phyloP scores from a whole-genome alignment of 1,284 basidiomycete species.

The Austropuccinia psidii region DNA sequence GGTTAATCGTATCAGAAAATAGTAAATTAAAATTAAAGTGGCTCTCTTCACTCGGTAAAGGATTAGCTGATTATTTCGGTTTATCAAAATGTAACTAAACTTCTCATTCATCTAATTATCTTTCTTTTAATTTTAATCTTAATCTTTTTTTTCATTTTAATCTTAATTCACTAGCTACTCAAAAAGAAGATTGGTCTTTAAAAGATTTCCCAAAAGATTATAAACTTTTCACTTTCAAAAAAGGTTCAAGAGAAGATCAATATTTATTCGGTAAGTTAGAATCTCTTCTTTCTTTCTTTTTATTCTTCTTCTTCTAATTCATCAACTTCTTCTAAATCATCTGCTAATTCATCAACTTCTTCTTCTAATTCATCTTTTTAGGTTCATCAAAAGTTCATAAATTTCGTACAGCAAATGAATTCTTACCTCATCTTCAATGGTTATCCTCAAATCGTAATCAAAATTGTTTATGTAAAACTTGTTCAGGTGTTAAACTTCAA shows the following conservation, averaged over 20 bases:
- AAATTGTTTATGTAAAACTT: slow-evolving; percentile 70
- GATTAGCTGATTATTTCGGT: slow-evolving; percentile 2
- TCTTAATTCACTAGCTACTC: slow-evolving; percentile 10
- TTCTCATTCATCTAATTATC: neutral
- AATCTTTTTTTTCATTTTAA: neutral
- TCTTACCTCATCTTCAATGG: slow-evolving; percentile 71
- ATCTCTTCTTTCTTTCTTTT: neutral
- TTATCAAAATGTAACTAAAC: slow-evolving; percentile 29
- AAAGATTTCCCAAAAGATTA: slow-evolving; percentile 27
- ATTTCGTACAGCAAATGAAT: slow-evolving; percentile 70
- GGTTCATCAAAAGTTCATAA: slow-evolving; percentile 52
- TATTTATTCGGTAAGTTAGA: slow-evolving; percentile 18
- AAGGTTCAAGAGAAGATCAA: slow-evolving; percentile 28
- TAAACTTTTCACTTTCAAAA: slow-evolving; percentile 19
- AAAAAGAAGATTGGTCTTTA: slow-evolving; percentile 25
- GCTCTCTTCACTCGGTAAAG: slow-evolving; percentile 19
- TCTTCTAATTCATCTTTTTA: slow-evolving; percentile 38
- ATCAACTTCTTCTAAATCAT: neutral
- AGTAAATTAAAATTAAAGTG: slow-evolving; percentile 13
- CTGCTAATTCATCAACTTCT: neutral
- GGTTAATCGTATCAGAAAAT: neutral
- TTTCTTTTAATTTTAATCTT: neutral
- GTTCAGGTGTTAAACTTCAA: slow-evolving; percentile 58
- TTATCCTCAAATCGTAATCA: slow-evolving; percentile 38
- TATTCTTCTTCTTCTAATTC: neutral